Evolutionary conservation across 2,329 filamentous ascomycete species (phyloP).

Genomic region (Xylaria digitata): DNA sequence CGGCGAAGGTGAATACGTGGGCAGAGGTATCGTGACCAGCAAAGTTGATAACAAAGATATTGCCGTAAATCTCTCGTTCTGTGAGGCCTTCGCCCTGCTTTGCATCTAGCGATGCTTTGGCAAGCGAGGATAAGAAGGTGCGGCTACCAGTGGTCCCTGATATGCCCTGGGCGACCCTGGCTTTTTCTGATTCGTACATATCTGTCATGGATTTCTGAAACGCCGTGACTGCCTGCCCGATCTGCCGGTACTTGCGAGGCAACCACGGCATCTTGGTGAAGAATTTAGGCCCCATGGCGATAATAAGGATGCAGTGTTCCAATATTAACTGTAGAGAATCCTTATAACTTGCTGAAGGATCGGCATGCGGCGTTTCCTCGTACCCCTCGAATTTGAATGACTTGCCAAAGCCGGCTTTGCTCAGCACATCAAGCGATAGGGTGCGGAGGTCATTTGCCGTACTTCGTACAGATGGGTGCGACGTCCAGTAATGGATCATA

Average conservation of each 20-base stretch:
- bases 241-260: conserved; percentile 33
- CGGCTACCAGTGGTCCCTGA: conserved; percentile 29
- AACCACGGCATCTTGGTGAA: conserved; percentile 44
- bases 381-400: conserved; percentile 48
- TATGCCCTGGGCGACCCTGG: conserved; percentile 27
- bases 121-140: conserved; percentile 56
- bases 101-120: conserved; percentile 58
- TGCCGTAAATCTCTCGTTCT: conserved; percentile 56
- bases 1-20: conserved; percentile 38
- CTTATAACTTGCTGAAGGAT: conserved; percentile 42
- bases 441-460: conserved; percentile 42
- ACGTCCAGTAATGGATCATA: conserved; percentile 46
- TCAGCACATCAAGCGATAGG: conserved; percentile 46
- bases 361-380: conserved; percentile 39
- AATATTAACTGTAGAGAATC: conserved; percentile 46
- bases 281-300: conserved; percentile 45
- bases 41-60: conserved; percentile 48
- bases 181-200: conserved; percentile 48
- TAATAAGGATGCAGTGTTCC: conserved; percentile 49
- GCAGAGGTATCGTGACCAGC: conserved; percentile 48
- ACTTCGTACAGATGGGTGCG: conserved; percentile 32
- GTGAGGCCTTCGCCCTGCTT: conserved; percentile 56
- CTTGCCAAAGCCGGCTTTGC: conserved; percentile 49
- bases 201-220: conserved; percentile 48
- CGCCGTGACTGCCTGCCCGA: conserved; percentile 43